Base-by-base conservation (phyloP, 2,329 filamentous ascomycete species). In the Verticillium nonalfalfae region DNA sequence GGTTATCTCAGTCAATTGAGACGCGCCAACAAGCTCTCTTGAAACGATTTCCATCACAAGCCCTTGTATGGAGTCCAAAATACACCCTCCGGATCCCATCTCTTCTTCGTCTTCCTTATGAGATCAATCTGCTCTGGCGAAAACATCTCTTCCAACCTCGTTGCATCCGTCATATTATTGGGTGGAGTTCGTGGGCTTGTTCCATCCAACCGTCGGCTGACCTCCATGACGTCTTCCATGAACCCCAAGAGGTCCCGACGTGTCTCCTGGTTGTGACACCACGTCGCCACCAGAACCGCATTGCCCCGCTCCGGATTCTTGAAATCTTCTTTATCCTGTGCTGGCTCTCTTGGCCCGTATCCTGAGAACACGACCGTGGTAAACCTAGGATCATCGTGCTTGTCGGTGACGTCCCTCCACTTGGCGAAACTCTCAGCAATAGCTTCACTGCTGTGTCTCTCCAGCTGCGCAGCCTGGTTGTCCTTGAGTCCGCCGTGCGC, bases 401-500 rank as follows among this genome's bases (percentile, higher is more conserved):
- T 59, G 1, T 65, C 60, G 0, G 70, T 71, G 15, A 65, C 66
- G 2, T 63, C 31, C 1, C 64, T 18, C 69, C 71, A 76, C 0
- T 60, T 52, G 0, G 66, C 52, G 45, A 71, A 74, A 1, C 58
- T 64, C 0, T 34, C 35, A 10, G 57, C 61, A n/a, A 75, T 66
- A 3, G 64, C 62, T 1, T 65, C 57, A 0, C n/a, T 7, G 0
- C 61, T 45, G 4, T 70, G 59, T 1, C 57, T 59, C 14, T 64
- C 56, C 10, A 73, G 45, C 3, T 70, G 67, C 0, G 64, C 65
- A 7, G 68, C 65, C 4, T 67, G 63, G 14, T 69, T 68, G 0
- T 67, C 62, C 58, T 75, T 76, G 35, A 67, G 68, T 0, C 72
- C 73, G 3, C 71, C 71, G 33, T 71, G 71, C 1, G 35, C 59